Evolutionary conservation across 306 rosid genomes (phyloP).

Genomic region (barrel medic (Medicago truncatula)): DNA sequence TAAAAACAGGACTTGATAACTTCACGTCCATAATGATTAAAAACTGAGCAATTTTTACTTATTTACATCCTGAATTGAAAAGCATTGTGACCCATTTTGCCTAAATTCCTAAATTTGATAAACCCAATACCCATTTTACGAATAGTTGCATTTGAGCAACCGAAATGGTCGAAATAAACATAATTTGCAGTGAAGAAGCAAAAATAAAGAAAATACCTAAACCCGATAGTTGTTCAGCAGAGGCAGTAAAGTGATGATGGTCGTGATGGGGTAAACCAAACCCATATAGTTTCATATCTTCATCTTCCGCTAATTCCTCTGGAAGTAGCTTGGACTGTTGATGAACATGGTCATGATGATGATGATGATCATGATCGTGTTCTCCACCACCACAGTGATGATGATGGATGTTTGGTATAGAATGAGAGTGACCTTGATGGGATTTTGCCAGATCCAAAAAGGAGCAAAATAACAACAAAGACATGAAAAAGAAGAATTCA

Average conservation of each 20-base stretch:
- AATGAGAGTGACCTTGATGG: constrained; percentile 48
- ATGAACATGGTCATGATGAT: constrained; percentile 23
- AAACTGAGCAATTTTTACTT: not conserved
- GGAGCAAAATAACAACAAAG: constrained; percentile 47
- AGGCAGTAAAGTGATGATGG: constrained; percentile 42
- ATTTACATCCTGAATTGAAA: not conserved
- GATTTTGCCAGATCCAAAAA: constrained; percentile 65
- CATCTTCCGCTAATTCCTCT: constrained; percentile 96
- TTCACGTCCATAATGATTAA: constrained; percentile 3
- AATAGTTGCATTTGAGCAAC: no score
- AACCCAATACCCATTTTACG: not conserved
- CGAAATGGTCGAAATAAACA: not conserved
- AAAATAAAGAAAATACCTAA: constrained; percentile 50
- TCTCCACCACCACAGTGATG: constrained; percentile 50
- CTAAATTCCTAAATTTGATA: no score
- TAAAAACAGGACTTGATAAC: not conserved
- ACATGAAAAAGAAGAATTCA: not conserved
- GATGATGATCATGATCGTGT: constrained; percentile 29
- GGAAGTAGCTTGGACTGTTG: constrained; percentile 65
- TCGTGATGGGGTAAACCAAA: constrained; percentile 57
- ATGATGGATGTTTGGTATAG: constrained; percentile 38
- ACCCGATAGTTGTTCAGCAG: constrained; percentile 64
- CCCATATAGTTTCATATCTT: constrained; percentile 84
- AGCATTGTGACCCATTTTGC: not conserved
- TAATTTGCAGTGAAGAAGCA: not conserved